Conservation (phyloP, 2,329 filamentous ascomycete genomes). For the Trichoderma afroharzianum region DNA sequence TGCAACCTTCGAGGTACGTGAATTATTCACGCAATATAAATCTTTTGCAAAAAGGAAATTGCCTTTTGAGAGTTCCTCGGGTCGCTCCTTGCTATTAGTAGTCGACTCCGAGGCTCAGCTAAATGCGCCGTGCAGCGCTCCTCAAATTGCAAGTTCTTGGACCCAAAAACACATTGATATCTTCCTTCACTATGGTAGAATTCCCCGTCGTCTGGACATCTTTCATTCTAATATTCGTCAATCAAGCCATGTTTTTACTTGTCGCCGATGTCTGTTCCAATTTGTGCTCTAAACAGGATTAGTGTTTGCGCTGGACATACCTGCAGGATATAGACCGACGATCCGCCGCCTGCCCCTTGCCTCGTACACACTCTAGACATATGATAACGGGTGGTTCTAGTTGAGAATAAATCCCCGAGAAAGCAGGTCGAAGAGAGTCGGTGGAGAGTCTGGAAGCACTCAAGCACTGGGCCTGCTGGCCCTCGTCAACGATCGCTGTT, state of each 20-base stretch:
- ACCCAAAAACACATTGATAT: neutral
- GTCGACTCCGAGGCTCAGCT: no score
- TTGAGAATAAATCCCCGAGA: neutral
- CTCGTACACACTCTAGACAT: neutral
- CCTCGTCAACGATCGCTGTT: neutral
- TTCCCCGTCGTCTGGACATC: neutral
- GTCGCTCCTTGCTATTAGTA: no score
- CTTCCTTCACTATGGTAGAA: neutral
- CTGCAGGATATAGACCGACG: neutral
- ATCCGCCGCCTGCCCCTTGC: neutral
- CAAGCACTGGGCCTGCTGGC: neutral
- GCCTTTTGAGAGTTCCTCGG: no score
- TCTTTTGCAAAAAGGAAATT: neutral
- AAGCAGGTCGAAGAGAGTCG: neutral
- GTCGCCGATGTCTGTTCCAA: neutral
- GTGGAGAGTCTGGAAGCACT: neutral
- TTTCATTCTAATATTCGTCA: neutral
- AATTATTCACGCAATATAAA: neutral
- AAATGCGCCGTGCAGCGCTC: no score
- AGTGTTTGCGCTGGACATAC: neutral
- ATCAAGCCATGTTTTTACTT: neutral
- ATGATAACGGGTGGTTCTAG: neutral
- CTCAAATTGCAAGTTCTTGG: no score
- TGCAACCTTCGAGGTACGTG: neutral
- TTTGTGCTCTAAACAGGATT: neutral